phyloP scores from a whole-genome alignment of 257 asterid genomes.

The Solanum pimpinellifolium region DNA sequence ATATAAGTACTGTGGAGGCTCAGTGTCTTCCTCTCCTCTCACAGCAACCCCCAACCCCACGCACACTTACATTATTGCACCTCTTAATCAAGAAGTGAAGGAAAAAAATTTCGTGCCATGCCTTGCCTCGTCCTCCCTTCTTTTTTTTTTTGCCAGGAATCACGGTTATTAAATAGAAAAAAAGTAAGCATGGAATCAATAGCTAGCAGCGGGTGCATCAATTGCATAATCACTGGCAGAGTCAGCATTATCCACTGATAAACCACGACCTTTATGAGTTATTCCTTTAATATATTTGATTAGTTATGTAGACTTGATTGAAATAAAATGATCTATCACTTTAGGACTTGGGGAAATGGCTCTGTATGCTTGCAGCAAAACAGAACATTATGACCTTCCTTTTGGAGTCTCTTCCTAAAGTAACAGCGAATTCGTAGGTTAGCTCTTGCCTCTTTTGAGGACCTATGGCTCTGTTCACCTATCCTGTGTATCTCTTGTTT shows the following conservation, averaged over 20 bases:
- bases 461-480: not conserved
- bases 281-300: not conserved
- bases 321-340: not conserved
- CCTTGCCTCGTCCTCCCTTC: not conserved
- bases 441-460: not conserved
- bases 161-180: not conserved
- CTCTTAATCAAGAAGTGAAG: not conserved
- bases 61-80: not conserved
- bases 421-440: not conserved
- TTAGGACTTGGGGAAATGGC: not conserved
- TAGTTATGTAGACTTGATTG: not conserved
- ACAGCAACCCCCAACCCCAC: not conserved
- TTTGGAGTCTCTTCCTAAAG: not conserved
- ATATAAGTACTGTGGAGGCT: not conserved
- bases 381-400: not conserved
- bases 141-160: not conserved
- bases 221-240: not conserved
- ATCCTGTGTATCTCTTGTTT: not conserved
- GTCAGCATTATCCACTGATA: not conserved
- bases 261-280: not conserved
- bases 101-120: not conserved
- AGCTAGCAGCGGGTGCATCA: not conserved
- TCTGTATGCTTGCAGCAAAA: not conserved
- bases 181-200: not conserved
- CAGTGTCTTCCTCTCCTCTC: not conserved